Evolutionary conservation across 2,329 filamentous ascomycete species (phyloP).

Genomic region (Paecilomyces sp.): DNA sequence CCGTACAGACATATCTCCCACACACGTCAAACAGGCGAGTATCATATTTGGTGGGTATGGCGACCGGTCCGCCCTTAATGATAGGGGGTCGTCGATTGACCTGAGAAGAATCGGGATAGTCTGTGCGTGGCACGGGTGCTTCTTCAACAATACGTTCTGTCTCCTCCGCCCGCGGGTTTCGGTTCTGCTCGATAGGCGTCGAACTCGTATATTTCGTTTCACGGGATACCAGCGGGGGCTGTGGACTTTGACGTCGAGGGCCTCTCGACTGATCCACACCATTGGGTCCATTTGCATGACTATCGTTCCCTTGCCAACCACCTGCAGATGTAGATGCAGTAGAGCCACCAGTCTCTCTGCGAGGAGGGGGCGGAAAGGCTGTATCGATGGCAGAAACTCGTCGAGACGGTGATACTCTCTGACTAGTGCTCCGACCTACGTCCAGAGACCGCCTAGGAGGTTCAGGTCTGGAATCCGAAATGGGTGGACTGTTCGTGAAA

Average conservation of each 20-base stretch:
- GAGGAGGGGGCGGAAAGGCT: conserved; percentile 25
- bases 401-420: conserved; percentile 5
- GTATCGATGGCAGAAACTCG: conserved; percentile 13
- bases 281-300: not conserved
- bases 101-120: conserved; percentile 78
- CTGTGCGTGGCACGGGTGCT: conserved; percentile 46
- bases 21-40: conserved; percentile 80
- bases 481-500: conserved; percentile 3
- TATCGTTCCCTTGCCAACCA: conserved; percentile 5
- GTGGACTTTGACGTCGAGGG: conserved; percentile 12
- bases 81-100: conserved; percentile 77
- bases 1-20: conserved; percentile 79
- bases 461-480: conserved; percentile 1
- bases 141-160: conserved; percentile 44
- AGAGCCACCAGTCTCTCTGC: conserved; percentile 14
- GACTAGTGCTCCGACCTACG: conserved; percentile 3
- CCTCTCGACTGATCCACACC: not conserved
- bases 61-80: conserved; percentile 62
- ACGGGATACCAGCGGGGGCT: conserved; percentile 22
- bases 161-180: conserved; percentile 41
- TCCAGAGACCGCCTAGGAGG: conserved; percentile 8
- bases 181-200: conserved; percentile 1
- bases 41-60: conserved; percentile 81
- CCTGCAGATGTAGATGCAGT: conserved; percentile 3
- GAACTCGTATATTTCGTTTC: conserved; percentile 11